Evolutionary conservation across 306 rosid genomes (phyloP), one percentile per base, ranked within the genome.

Genomic region (Casuarina equisetifolia): DNA sequence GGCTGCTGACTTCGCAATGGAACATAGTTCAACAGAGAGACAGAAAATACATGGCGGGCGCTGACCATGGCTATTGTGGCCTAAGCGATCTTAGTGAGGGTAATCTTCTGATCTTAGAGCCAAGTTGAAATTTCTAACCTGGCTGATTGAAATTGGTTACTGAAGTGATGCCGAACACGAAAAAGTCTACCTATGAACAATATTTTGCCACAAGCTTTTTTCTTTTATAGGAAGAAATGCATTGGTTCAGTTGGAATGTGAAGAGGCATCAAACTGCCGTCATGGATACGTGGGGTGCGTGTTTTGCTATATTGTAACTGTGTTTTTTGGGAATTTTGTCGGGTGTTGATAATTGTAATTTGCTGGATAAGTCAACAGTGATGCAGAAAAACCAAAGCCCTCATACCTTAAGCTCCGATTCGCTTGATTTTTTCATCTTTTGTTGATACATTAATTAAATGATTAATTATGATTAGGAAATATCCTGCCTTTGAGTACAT

Each of bases 1-100:
- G 82, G 77, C 84, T 74, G 82, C 82, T 3, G 84, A 77, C 43
- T 84, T 77, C 32, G 80, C 64, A 53, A 74, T 69, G 77, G 82
- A 64, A 46, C 57, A 77, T 53, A 63, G 80, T 74, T 69, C 79
- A 10, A 61, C 82, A 45, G 69, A 73, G 16, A 76, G 82, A 63
- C 74, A 84, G 75, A 84, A 84, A 55, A 77, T 77, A 54, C 57
- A 77, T 32, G 79, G 78, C 44, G 73, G 77, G 40, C 57, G 42
- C 32, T 45, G 20, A 38, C 36, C 16, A 44, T 54, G 2, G 15
- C 15, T 32, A 43, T 72, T 13, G 38, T 61, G 53, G 59, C 42
- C 40, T 75, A 69, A 70, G 35, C 50, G 6, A 48, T 57, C 57
- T 59, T 42, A 49, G 50, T 58, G 71, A 35, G 54, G 40, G 15